Conservation (phyloP, 768 basidiomycete species). For the Lentinula sp. region DNA sequence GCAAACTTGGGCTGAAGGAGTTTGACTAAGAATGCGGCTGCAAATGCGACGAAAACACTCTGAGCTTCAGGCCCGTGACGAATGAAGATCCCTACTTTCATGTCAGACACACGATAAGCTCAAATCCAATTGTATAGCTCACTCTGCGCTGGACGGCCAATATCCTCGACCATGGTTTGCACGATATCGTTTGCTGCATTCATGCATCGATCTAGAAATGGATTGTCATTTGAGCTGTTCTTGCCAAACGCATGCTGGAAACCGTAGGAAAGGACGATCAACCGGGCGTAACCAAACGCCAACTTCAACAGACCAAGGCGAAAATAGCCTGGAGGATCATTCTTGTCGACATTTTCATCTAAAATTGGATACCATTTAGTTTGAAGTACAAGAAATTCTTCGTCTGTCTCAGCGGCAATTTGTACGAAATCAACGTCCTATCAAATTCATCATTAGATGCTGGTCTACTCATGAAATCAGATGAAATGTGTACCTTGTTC, state of each 20-base stretch:
- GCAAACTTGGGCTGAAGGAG: slow-evolving; percentile 76
- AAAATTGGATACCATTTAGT: slow-evolving; percentile 50
- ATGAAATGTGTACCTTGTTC: slow-evolving; percentile 50
- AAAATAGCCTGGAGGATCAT: slow-evolving; percentile 51
- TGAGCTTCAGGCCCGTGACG: slow-evolving; percentile 77
- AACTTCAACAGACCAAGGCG: slow-evolving; percentile 55
- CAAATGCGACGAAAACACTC: slow-evolving; percentile 75
- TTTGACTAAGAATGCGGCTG: slow-evolving; percentile 81
- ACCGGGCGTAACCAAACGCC: slow-evolving; percentile 63
- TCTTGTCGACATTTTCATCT: slow-evolving; percentile 41
- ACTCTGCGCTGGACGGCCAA: slow-evolving; percentile 55
- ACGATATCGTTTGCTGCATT: slow-evolving; percentile 63
- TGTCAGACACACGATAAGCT: not conserved
- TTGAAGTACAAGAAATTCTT: slow-evolving; percentile 52
- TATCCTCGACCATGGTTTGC: slow-evolving; percentile 49
- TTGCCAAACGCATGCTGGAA: slow-evolving; percentile 74
- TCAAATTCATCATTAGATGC: not conserved
- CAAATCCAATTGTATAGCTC: slow-evolving; percentile 13
- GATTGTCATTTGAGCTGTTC: slow-evolving; percentile 52
- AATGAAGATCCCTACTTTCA: slow-evolving; percentile 40
- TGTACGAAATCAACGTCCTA: slow-evolving; percentile 60
- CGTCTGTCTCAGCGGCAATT: slow-evolving; percentile 63
- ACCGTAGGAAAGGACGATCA: slow-evolving; percentile 66
- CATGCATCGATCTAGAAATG: slow-evolving; percentile 61
- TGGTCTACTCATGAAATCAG: not conserved